These are phyloP conservation scores for Roridomyces roridus DNA, from an alignment of 768 basidiomycete species.

Conservation along the genomic window DNA sequence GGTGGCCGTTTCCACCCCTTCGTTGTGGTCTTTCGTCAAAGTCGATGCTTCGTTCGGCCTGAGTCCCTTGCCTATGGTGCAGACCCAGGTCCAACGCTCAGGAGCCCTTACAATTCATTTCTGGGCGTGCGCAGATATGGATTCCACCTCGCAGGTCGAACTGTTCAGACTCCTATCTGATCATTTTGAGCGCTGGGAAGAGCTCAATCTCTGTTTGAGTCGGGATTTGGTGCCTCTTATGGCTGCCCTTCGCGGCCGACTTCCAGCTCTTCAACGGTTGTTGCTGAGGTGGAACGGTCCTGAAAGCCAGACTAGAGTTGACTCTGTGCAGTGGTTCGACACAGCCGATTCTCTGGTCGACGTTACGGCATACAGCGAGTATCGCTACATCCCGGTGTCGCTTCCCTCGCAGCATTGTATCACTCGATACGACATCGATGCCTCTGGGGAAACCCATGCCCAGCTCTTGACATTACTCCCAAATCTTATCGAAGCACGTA, in stretches of 20 bases:
- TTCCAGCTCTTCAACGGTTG: not conserved
- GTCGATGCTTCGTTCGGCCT: not conserved
- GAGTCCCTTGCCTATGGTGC: not conserved
- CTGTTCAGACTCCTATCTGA: not conserved
- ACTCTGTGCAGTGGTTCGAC: not conserved
- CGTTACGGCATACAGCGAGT: not conserved
- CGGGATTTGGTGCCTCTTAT: not conserved
- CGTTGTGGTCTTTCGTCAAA: conserved; percentile 3
- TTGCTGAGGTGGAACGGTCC: not conserved
- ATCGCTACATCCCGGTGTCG: not conserved
- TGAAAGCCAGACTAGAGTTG: not conserved
- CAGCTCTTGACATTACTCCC: not conserved
- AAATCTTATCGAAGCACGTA: conserved; percentile 4
- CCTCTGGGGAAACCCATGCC: not conserved
- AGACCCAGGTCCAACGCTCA: not conserved
- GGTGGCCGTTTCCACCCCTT: not conserved
- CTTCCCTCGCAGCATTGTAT: not conserved
- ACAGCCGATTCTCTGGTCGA: not conserved
- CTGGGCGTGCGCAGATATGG: not conserved
- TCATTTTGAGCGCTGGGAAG: not conserved
- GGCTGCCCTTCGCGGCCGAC: not conserved
- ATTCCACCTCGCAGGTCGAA: not conserved
- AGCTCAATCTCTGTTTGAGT: conserved; percentile 1
- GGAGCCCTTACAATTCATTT: not conserved
- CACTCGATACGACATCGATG: not conserved